Conservation (phyloP, 106 monocot genomes). For the Dendrobium huoshanense region DNA sequence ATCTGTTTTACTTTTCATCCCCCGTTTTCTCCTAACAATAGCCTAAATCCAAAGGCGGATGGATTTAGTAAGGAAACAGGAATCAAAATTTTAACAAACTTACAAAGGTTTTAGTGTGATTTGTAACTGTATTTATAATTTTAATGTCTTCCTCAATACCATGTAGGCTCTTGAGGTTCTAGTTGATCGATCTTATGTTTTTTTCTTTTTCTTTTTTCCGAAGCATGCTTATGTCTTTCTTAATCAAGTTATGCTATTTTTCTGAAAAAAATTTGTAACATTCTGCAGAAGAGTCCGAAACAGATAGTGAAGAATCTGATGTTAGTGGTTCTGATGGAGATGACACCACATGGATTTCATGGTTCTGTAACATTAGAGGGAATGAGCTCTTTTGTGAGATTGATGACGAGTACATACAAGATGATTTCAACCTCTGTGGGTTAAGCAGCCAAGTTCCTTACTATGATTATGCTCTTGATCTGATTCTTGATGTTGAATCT, state of each 20-base stretch:
- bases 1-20: not conserved
- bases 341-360: constrained; percentile 58
- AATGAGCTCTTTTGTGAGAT: constrained; percentile 65
- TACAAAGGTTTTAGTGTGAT: not conserved
- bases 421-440: constrained; percentile 67
- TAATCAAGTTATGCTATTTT: not conserved
- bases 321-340: constrained; percentile 52
- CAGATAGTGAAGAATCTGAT: constrained; percentile 51
- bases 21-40: not conserved
- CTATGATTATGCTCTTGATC: constrained; percentile 59
- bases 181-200: too few species aligned
- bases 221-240: not conserved
- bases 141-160: not conserved
- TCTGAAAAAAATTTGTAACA: not conserved
- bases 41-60: not conserved
- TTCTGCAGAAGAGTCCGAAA: constrained; percentile 28
- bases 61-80: not conserved
- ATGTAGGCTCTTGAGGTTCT: too few species aligned
- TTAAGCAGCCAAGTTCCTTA: constrained; percentile 42
- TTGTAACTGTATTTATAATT: not conserved
- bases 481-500: constrained; percentile 55
- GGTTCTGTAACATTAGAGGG: constrained; percentile 55
- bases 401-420: constrained; percentile 58
- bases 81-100: not conserved
- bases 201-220: too few species aligned